Evolutionary conservation across 1,284 basidiomycete genomes (phyloP).

Genomic region (Ganoderma multipileum): DNA sequence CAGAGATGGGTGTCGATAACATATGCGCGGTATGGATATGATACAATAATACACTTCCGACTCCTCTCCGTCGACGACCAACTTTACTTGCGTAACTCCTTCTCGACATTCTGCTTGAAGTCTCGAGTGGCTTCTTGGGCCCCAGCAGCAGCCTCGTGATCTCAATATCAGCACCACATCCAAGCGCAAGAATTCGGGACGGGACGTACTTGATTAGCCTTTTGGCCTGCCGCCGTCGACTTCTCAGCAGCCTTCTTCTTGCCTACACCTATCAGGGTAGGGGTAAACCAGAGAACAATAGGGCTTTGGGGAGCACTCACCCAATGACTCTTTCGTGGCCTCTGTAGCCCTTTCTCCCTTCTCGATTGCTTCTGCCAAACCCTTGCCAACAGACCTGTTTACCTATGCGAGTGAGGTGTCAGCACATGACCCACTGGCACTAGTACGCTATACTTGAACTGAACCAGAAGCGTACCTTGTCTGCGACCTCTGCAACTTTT

Average conservation of each 20-base stretch:
- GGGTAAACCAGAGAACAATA: not conserved
- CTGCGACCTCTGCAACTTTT: conserved; percentile 66
- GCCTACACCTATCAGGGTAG: conserved; percentile 28
- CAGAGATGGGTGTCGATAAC: not conserved
- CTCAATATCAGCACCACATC: conserved; percentile 6
- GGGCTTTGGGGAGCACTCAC: conserved; percentile 41
- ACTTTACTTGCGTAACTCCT: conserved; percentile 50
- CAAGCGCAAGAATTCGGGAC: not conserved
- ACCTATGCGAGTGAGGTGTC: conserved; percentile 47
- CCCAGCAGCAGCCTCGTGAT: conserved; percentile 48
- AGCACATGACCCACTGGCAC: no score
- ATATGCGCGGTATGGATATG: not conserved
- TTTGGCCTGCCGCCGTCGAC: conserved; percentile 45
- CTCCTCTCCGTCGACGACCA: not conserved
- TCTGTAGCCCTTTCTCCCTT: conserved; percentile 64
- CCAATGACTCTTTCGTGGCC: conserved; percentile 60
- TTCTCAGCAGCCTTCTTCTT: conserved; percentile 47
- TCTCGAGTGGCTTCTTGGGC: conserved; percentile 53
- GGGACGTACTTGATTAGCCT: conserved; percentile 50
- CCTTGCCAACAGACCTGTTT: conserved; percentile 65
- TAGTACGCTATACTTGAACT: not conserved
- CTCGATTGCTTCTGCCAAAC: conserved; percentile 69
- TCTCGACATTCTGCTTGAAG: conserved; percentile 44
- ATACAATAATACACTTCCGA: not conserved
- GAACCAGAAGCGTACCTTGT: conserved; percentile 51